These are phyloP conservation scores for Clohesyomyces aquaticus DNA, from an alignment of 495 filamentous ascomycete genomes.

Conservation along the genomic window DNA sequence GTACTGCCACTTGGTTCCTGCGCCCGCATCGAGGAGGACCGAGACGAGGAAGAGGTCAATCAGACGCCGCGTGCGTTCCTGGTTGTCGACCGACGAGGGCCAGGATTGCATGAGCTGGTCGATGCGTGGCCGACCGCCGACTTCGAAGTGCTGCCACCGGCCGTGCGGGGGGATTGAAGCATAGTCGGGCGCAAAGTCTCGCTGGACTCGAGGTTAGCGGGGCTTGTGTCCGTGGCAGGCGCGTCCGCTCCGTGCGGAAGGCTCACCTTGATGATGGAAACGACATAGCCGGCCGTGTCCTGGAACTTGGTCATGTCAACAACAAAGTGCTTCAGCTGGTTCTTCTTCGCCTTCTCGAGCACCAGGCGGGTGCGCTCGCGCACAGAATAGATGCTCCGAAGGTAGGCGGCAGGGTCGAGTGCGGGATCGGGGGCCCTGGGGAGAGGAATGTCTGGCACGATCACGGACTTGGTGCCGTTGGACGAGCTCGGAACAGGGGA, in stretches of 20 bases:
- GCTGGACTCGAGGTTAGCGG: conserved; percentile 54
- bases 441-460: conserved; percentile 67
- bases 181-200: conserved; percentile 88
- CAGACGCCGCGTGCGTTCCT: conserved; percentile 75
- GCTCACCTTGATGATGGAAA: conserved; percentile 92
- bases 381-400: conserved; percentile 87
- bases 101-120: conserved; percentile 72
- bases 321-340: conserved; percentile 84
- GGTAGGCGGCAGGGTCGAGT: conserved; percentile 88
- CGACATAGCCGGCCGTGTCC: conserved; percentile 88
- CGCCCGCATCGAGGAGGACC: conserved; percentile 87
- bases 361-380: conserved; percentile 76
- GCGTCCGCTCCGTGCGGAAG: not conserved
- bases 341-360: conserved; percentile 73
- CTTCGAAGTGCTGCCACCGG: conserved; percentile 87
- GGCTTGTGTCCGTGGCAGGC: not conserved
- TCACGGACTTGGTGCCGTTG: conserved; percentile 50
- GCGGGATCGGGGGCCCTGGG: conserved; percentile 86
- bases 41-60: conserved; percentile 87
- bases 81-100: conserved; percentile 63
- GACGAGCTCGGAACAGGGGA: conserved; percentile 47
- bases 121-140: conserved; percentile 77
- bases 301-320: conserved; percentile 87
- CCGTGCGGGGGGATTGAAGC: conserved; percentile 82
- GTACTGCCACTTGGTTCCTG: conserved; percentile 84